Evolutionary conservation across 495 filamentous ascomycete genomes (phyloP), one percentile per base, ranked within the genome.

Genomic region (Elasticomyces elasticus): DNA sequence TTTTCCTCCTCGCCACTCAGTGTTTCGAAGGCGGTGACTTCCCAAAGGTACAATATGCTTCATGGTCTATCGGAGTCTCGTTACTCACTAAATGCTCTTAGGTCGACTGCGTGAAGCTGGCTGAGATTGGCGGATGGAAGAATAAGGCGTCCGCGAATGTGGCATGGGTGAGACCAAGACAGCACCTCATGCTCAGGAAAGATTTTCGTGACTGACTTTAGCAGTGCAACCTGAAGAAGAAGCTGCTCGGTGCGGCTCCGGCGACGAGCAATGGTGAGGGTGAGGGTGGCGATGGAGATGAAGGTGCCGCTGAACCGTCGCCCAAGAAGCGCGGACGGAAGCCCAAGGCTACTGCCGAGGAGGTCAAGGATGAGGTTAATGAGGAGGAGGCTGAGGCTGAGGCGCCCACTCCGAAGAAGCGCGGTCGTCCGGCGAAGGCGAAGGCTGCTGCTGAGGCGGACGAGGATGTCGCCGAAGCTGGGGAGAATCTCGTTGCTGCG

Each of bases 51-150:
- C 15, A 52, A 25, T n/a, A 1, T 19, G 31, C 5, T 6, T 17
- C 27, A 20, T 30, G 25, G 1, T 27, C 31, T 19, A 0, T 17
- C 17, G n/a, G 19, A 37, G 19, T 40, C 44, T 17, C 2, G 7
- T 35, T 15, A 40, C 37, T 40, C 22, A n/a, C 46, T 40, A 13
- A 47, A 7, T 11, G 37, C 12, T 35, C 13, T 15, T 7, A 76
- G 73, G 43, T 74, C 15, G 69, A 76, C 58, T 62, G 54, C 52
- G 62, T 67, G 5, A 71, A 70, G 49, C 31, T 76, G 9, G 66
- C 68, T 7, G 25, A 51, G 23, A 52, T 60, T 19, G 70, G 63
- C 24, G 60, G 59, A 17, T 75, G 67, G 58, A 69, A 69, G 42
- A 74, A 59, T 42, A 45, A 38, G 5, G 53, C 54, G 1, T 71